A percentile compares a stretch with the other conserved stretches of the same genome.
Evolutionary conservation across 768 basidiomycete genomes (phyloP).

Genomic region (Russula earlei): DNA sequence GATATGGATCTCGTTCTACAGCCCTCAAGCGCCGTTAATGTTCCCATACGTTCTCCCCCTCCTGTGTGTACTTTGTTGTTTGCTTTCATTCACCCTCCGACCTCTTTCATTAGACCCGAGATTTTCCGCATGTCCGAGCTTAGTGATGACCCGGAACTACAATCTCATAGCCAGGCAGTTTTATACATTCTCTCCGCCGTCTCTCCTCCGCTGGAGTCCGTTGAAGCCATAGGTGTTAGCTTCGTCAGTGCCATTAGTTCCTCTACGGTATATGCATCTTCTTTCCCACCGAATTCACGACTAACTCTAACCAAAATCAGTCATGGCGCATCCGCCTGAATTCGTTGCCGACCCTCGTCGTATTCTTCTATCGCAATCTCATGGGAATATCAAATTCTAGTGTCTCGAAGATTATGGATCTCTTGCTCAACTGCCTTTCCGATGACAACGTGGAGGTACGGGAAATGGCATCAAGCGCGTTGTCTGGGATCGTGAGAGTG

Average conservation of each 20-base stretch:
- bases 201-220: slow-evolving; percentile 58
- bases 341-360: slow-evolving; percentile 77
- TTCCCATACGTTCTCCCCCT: slow-evolving; percentile 72
- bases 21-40: slow-evolving; percentile 60
- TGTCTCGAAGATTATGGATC: slow-evolving; percentile 68
- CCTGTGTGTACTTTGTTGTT: slow-evolving; percentile 44
- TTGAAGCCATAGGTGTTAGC: slow-evolving; percentile 48
- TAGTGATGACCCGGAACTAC: slow-evolving; percentile 76
- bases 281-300: slow-evolving; percentile 7
- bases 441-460: slow-evolving; percentile 93
- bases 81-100: slow-evolving; percentile 8
- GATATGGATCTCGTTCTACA: slow-evolving; percentile 71
- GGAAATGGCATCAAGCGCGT: slow-evolving; percentile 79
- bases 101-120: slow-evolving; percentile 51
- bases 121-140: slow-evolving; percentile 86
- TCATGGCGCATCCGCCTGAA: slow-evolving; percentile 88
- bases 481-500: slow-evolving; percentile 81
- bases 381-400: slow-evolving; percentile 60
- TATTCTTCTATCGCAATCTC: slow-evolving; percentile 88
- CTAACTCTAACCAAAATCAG: slow-evolving; percentile 30
- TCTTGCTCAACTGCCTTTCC: slow-evolving; percentile 70
- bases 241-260: slow-evolving; percentile 67
- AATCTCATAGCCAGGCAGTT: slow-evolving; percentile 70
- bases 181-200: slow-evolving; percentile 77
- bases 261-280: slow-evolving; percentile 47